Base-by-base conservation (phyloP, 768 basidiomycete species). In the Amylocystis lapponica region DNA sequence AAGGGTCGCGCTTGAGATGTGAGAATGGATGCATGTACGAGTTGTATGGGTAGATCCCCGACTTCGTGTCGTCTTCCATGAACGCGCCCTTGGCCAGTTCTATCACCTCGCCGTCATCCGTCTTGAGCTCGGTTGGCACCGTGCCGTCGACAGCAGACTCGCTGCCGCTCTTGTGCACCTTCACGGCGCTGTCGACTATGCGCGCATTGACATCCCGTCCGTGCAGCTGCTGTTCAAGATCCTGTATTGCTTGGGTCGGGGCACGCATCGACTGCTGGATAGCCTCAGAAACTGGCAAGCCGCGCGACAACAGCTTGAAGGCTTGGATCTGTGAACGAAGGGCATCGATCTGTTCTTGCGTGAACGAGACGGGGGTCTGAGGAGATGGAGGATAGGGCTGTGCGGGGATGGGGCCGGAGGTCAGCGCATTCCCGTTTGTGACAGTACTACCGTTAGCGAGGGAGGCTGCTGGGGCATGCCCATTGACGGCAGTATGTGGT, bases 1-100 rank as follows among this genome's bases (percentile, higher is more conserved):
- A 78, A 23, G 76, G 50, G 20, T 74, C 68, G 29, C 86, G 81
- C 47, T 83, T 81, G 50, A 88, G 78, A 49, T 89, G 83, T 3
- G 81, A 71, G 60, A 94, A 85, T 11, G 93, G 93, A 54, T 92
- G 79, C 22, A 77, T 74, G 59, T 80, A 94, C 16, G 93, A 83
- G 61, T 95, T 95, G 69, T 93, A 94, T 2, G 93, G 93, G 55
- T 94, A 92, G 46, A 94, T 82, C 30, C 79, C 78, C 0, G 90
- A 92, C 45, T 78, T 71, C 40, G 76, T 68, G 59, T 94, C 79
- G 58, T 86, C 85, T 48, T 95, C 91, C 23, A 87, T 69, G 64
- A 80, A 82, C 5, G 80, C 78, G 0, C 81, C 84, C 49, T 84
- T 84, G 20, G 88, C 83, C 35, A 83, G 58, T 49, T 85, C 79